Base-by-base conservation (phyloP, 176 grass and related monocot genomes). In the Cenchrus purpureus region DNA sequence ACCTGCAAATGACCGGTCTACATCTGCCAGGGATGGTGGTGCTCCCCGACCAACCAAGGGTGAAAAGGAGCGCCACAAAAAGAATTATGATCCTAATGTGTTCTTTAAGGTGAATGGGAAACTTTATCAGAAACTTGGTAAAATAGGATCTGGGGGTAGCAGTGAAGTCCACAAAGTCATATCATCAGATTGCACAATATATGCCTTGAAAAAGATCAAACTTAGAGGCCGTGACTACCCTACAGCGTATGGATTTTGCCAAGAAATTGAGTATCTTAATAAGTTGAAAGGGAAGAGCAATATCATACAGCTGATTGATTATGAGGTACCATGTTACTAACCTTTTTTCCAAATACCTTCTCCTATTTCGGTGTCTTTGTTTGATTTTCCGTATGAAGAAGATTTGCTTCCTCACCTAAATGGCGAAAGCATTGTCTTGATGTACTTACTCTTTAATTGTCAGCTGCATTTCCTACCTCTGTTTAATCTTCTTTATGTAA, bases 161-260 rank as follows among this genome's bases (percentile, higher is more conserved):
- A 98, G 93, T 90, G 93, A 98, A 90, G 93, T 98, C 62, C 83
- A 98, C 72, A 98, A 98, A 84, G 93, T 98, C 74, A 98, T 98
- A 81, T 95, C 96, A 56, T 73, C 66, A 5, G 96, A 95, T 69
- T 88, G 91, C 77, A 87, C 57, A 57, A 98, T 98, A 89, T 92
- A 92, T 78, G 96, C 96, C 69, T 78, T 98, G 81, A 98, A 98
- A 82, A 98, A 98, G 65, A 98, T 98, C 78, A 98, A 95, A 68
- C 91, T 98, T n/a, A 98, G 63, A 88, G 91, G 96, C 7, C 89
- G 96, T 79, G 96, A 98, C 73, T 98, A 98, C 83, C 91, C 91
- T 46, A 98, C 96, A 68, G 93, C 96, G 1, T 87, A 92, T 83
- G 91, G 93, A 4, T 98, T 98, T 89, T 98, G 89, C 70, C 96